Conservation (phyloP, 2,329 filamentous ascomycete species). For the Colletotrichum shisoi region DNA sequence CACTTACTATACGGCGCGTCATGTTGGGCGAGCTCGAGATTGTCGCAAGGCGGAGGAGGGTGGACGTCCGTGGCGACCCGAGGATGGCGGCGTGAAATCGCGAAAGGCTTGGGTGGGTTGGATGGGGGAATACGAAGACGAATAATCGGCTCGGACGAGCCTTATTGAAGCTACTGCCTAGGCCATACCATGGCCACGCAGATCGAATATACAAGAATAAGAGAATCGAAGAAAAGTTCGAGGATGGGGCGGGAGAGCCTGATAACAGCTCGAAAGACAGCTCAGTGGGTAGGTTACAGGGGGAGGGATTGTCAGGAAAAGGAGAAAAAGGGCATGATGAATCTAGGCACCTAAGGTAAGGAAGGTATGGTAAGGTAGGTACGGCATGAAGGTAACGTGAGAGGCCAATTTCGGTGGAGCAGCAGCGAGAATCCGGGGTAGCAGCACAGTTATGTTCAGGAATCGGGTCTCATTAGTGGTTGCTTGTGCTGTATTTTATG, state of each 20-base stretch:
- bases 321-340: slow-evolving; percentile 27
- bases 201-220: slow-evolving; percentile 5
- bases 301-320: slow-evolving; percentile 16
- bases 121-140: slow-evolving; percentile 25
- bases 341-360: too few species aligned
- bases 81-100: slow-evolving; percentile 1
- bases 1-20: slow-evolving; percentile 42
- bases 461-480: slow-evolving; percentile 6
- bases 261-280: slow-evolving; percentile 22
- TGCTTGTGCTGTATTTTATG: slow-evolving; percentile 1
- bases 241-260: slow-evolving; percentile 27
- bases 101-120: slow-evolving; percentile 6
- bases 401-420: slow-evolving; percentile 29
- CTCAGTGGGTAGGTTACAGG: slow-evolving; percentile 24
- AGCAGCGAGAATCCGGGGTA: slow-evolving; percentile 35
- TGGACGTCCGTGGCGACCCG: slow-evolving; percentile 7
- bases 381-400: neutral
- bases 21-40: slow-evolving; percentile 35
- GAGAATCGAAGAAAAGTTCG: neutral
- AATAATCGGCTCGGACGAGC: slow-evolving; percentile 37
- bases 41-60: slow-evolving; percentile 17
- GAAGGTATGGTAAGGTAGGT: too few species aligned
- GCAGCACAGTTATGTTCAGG: slow-evolving; percentile 6
- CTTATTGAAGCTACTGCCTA: slow-evolving; percentile 33
- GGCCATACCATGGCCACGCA: slow-evolving; percentile 36